These are phyloP conservation scores for Cajanus cajan DNA, from an alignment of 306 rosid species.

Conservation along the genomic window DNA sequence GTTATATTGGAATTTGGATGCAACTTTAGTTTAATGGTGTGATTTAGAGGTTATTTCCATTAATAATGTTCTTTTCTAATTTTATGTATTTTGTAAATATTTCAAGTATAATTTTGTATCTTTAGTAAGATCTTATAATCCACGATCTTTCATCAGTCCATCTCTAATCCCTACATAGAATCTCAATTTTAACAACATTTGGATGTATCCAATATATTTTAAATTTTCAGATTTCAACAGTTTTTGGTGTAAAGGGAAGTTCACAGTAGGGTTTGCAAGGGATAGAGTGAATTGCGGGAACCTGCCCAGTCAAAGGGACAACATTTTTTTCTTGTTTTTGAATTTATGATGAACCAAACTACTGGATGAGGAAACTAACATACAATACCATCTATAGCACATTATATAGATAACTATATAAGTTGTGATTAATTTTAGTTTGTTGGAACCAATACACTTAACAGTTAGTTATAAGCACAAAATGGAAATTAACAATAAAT, in stretches of 20 bases:
- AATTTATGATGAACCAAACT: neutral
- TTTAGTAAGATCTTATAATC: neutral
- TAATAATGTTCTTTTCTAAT: neutral
- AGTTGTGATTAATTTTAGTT: neutral
- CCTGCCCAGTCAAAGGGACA: neutral
- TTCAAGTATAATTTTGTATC: neutral
- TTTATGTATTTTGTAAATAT: neutral
- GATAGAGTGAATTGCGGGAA: neutral
- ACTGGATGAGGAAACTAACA: neutral
- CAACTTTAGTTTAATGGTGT: neutral
- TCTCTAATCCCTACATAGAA: neutral
- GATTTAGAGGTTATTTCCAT: neutral
- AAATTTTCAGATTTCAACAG: neutral
- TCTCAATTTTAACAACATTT: neutral
- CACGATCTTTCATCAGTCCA: neutral
- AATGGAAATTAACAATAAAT: neutral
- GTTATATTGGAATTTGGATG: neutral
- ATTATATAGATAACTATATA: neutral
- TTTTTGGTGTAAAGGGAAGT: neutral
- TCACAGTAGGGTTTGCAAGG: neutral
- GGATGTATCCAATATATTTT: neutral
- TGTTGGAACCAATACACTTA: constrained; percentile 10
- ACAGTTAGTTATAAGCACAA: neutral
- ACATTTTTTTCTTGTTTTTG: neutral
- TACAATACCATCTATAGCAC: neutral